Evolutionary conservation across 2,329 filamentous ascomycete genomes (phyloP).

Genomic region (Aplosporella prunicola): DNA sequence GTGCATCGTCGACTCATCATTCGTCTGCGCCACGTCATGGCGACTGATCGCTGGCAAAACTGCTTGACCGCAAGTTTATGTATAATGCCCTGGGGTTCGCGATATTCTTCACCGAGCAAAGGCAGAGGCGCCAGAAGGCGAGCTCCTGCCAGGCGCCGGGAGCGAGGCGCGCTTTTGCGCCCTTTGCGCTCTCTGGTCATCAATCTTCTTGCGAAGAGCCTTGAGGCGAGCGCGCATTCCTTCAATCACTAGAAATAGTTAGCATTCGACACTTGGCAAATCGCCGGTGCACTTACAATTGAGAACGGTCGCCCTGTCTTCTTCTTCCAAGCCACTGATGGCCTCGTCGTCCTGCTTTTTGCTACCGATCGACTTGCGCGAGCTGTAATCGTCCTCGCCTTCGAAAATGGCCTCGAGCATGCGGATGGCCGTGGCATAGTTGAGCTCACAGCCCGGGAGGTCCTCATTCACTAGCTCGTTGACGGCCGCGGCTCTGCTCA

Average conservation of each 20-base stretch:
- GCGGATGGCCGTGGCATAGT: constrained; percentile 84
- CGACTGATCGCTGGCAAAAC: no score
- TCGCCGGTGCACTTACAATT: constrained; percentile 50
- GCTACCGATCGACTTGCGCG: constrained; percentile 36
- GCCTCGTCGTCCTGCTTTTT: constrained; percentile 37
- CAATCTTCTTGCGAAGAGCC: constrained; percentile 37
- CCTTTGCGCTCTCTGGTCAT: constrained; percentile 25
- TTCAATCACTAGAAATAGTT: constrained; percentile 32
- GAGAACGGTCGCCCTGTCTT: constrained; percentile 63
- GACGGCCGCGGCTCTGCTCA: constrained; percentile 89
- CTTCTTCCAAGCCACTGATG: constrained; percentile 50
- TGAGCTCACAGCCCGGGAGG: constrained; percentile 76
- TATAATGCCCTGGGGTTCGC: no score
- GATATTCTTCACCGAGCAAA: no score
- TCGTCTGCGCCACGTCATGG: no score
- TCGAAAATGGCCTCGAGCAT: constrained; percentile 95
- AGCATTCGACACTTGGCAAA: neutral
- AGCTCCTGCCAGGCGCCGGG: constrained; percentile 4
- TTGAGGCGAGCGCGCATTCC: constrained; percentile 34
- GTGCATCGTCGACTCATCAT: no score
- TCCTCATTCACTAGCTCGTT: constrained; percentile 93
- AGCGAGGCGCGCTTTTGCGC: constrained; percentile 23
- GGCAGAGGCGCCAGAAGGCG: no score
- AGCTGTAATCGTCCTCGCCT: constrained; percentile 52
- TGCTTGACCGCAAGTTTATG: no score